phyloP scores from a whole-genome alignment of 345 rosid genomes.

The Hypericum androsaemum region DNA sequence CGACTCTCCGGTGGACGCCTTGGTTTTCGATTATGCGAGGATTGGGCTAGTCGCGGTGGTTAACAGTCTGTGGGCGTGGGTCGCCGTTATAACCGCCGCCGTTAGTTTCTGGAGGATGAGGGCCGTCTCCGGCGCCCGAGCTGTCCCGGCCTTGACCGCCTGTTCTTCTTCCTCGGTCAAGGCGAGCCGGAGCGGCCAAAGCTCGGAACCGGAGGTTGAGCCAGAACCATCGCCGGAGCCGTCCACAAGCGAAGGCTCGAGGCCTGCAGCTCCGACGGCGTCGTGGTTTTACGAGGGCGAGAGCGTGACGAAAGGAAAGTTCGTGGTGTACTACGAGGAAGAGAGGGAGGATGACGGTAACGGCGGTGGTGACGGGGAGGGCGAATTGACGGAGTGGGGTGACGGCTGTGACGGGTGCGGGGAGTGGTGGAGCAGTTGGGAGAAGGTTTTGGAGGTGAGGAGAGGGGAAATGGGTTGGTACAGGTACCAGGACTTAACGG shows the following conservation, averaged over 20 bases:
- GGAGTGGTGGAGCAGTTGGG: conserved; percentile 41
- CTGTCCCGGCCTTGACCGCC: background rate
- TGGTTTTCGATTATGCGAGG: conserved; percentile 34
- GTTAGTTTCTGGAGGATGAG: conserved; percentile 28
- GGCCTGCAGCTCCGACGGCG: background rate
- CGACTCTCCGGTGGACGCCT: conserved; percentile 39
- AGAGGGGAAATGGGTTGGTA: conserved; percentile 48
- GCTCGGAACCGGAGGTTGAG: background rate
- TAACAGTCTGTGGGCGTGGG: conserved; percentile 27
- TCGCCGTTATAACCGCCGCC: conserved; percentile 28
- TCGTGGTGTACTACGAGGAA: conserved; percentile 33
- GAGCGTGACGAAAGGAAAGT: conserved; percentile 38
- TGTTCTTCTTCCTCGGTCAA: too few relatives aligned
- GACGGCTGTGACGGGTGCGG: background rate
- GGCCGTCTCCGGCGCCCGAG: conserved; percentile 3
- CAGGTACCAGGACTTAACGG: conserved; percentile 49
- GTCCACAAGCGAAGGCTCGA: background rate
- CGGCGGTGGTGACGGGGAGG: conserved; percentile 5
- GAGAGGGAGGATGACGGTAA: conserved; percentile 9
- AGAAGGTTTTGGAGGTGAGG: conserved; percentile 30
- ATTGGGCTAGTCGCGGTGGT: conserved; percentile 15
- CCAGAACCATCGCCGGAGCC: background rate
- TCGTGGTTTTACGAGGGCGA: conserved; percentile 6
- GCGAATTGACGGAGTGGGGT: too few relatives aligned
- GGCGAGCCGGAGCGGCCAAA: too few relatives aligned